Evolutionary conservation across 495 filamentous ascomycete genomes (phyloP).

Genomic region (Lentithecium fluviatile): DNA sequence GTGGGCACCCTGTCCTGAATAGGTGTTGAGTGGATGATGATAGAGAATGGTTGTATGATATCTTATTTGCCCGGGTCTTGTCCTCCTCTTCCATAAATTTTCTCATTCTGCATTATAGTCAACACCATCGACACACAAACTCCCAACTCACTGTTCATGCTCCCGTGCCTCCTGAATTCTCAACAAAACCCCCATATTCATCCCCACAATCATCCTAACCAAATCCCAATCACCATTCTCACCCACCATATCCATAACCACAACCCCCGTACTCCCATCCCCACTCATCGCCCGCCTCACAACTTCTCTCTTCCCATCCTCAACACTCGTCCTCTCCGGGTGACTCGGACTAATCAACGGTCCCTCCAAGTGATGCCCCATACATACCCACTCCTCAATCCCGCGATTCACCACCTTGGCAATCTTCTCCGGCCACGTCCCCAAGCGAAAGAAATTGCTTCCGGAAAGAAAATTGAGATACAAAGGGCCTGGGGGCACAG

Average conservation of each 20-base stretch:
- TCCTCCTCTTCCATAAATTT: too few relatives aligned
- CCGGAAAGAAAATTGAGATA: conserved; percentile 89
- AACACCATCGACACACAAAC: neutral
- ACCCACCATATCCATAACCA: conserved; percentile 94
- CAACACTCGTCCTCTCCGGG: conserved; percentile 43
- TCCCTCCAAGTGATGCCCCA: conserved; percentile 54
- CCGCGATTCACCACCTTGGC: conserved; percentile 92
- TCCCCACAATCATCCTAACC: conserved; percentile 81
- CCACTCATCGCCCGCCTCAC: conserved; percentile 48
- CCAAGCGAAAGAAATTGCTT: conserved; percentile 87
- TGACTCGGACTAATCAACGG: conserved; percentile 33
- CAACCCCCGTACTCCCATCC: conserved; percentile 84
- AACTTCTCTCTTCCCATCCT: conserved; percentile 29
- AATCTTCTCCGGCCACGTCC: conserved; percentile 91
- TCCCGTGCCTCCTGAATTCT: conserved; percentile 45
- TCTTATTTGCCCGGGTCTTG: neutral
- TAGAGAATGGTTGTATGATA: neutral
- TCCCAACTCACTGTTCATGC: conserved; percentile 8
- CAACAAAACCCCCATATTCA: conserved; percentile 69
- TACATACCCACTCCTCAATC: conserved; percentile 74
- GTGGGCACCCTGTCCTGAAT: neutral
- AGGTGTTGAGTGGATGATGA: neutral
- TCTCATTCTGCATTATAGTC: neutral
- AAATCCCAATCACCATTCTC: conserved; percentile 90
- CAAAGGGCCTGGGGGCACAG: conserved; percentile 55